These are phyloP conservation scores for Ramaria sp. DNA, from an alignment of 768 basidiomycete species.

Conservation along the genomic window DNA sequence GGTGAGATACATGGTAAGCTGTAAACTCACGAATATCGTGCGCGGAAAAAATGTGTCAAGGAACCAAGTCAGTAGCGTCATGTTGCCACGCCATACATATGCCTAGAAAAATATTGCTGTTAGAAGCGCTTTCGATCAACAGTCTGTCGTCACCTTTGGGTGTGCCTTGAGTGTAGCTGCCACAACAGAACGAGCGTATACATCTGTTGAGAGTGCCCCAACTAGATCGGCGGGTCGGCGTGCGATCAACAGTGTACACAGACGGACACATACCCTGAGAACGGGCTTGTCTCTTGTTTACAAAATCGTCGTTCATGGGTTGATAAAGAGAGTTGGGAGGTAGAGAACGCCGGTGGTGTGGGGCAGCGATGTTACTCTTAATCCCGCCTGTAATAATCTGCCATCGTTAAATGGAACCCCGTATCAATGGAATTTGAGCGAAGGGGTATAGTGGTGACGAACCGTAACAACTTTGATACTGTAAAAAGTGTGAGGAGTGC, in stretches of 20 bases:
- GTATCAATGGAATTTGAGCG: neutral
- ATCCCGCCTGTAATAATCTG: constrained; percentile 9
- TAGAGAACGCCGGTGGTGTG: neutral
- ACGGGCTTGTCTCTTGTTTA: neutral
- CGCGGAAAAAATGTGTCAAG: constrained; percentile 8
- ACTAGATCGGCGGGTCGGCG: neutral
- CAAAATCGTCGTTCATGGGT: constrained; percentile 8
- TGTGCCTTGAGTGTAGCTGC: constrained; percentile 3
- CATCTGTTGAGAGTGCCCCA: constrained; percentile 3
- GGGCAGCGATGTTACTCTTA: constrained; percentile 7
- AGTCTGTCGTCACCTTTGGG: neutral
- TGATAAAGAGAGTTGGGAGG: constrained; percentile 3
- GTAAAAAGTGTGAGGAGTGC: neutral
- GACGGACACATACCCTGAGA: constrained; percentile 6
- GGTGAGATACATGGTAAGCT: neutral
- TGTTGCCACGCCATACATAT: constrained; percentile 4
- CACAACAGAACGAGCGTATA: constrained; percentile 8
- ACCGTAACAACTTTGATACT: constrained; percentile 11
- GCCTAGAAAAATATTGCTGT: neutral
- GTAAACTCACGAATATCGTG: neutral
- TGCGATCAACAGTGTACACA: neutral
- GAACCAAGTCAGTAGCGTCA: neutral
- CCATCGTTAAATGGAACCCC: neutral
- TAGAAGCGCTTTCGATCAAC: neutral
- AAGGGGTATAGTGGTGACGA: neutral